These are phyloP conservation scores for Themeda triandra DNA, from an alignment of 176 grass and related monocot species.

Conservation along the genomic window DNA sequence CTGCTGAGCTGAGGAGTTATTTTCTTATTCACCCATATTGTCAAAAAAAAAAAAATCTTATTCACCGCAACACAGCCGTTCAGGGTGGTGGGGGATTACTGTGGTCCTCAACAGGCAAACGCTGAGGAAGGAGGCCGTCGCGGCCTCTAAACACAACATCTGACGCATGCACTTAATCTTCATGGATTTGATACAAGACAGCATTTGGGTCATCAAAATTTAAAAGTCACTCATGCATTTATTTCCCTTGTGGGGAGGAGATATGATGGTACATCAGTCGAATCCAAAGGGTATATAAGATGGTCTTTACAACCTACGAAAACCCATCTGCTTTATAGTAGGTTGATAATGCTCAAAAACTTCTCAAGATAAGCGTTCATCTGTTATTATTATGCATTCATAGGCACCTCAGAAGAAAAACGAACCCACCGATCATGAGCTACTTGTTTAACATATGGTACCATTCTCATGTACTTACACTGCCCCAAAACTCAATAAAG, in stretches of 20 bases:
- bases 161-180: too few relatives aligned
- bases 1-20: too few relatives aligned
- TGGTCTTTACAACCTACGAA: neutral
- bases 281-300: neutral
- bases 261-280: neutral
- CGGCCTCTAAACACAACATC: too few relatives aligned
- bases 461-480: neutral
- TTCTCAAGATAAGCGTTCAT: neutral
- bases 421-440: neutral
- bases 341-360: constrained; percentile 19
- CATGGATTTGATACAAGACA: neutral
- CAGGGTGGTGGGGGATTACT: too few relatives aligned
- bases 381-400: constrained; percentile 41
- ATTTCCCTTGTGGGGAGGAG: neutral
- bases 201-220: neutral
- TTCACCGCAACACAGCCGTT: too few relatives aligned
- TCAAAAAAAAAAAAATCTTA: too few relatives aligned
- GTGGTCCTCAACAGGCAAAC: too few relatives aligned
- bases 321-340: neutral
- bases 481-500: constrained; percentile 42
- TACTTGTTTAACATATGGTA: too few relatives aligned
- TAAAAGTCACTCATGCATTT: neutral
- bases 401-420: constrained; percentile 1
- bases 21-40: too few relatives aligned
- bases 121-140: too few relatives aligned